Percentiles rank a stretch among this genome's conserved stretches.
Evolutionary conservation across 768 basidiomycete genomes (phyloP).

Genomic region (Inosperma sp.): DNA sequence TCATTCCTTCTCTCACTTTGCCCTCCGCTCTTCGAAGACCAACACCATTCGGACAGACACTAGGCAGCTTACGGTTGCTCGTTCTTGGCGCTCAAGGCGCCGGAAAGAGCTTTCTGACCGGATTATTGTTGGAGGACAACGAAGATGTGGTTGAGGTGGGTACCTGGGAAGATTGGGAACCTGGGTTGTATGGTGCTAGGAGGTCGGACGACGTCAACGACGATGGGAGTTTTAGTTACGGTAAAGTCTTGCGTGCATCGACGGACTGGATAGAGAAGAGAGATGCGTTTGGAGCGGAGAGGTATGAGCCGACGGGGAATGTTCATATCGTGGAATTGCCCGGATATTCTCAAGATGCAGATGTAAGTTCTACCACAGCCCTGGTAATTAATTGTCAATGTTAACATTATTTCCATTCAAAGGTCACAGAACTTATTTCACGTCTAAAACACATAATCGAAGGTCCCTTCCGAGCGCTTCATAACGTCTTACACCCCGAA

Average conservation of each 20-base stretch:
- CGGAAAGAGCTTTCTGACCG: conserved; percentile 43
- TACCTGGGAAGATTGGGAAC: conserved; percentile 47
- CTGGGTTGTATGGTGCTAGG: not conserved
- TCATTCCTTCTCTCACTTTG: conserved; percentile 63
- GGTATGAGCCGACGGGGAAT: conserved; percentile 60
- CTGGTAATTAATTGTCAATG: not conserved
- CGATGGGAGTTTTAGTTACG: conserved; percentile 22
- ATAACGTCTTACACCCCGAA: conserved; percentile 50
- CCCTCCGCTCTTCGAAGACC: conserved; percentile 59
- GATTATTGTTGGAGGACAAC: conserved; percentile 55
- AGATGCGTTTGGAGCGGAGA: conserved; percentile 61
- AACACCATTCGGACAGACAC: conserved; percentile 62
- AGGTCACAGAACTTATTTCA: conserved; percentile 5
- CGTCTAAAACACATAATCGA: conserved; percentile 44
- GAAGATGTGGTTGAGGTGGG: conserved; percentile 64
- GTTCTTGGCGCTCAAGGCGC: conserved; percentile 45
- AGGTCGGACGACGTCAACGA: not conserved
- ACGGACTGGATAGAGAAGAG: conserved; percentile 70
- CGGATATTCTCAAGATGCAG: conserved; percentile 38
- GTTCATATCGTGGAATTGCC: conserved; percentile 55
- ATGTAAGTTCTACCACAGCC: conserved; percentile 49
- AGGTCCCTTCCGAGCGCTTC: conserved; percentile 49
- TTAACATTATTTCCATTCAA: conserved; percentile 4
- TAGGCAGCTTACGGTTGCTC: conserved; percentile 57
- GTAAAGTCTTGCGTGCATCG: conserved; percentile 50